Percentiles rank a stretch among this genome's conserved stretches.
Evolutionary conservation across 2,329 filamentous ascomycete genomes (phyloP).

Genomic region (Reticulascus tulasneorum): DNA sequence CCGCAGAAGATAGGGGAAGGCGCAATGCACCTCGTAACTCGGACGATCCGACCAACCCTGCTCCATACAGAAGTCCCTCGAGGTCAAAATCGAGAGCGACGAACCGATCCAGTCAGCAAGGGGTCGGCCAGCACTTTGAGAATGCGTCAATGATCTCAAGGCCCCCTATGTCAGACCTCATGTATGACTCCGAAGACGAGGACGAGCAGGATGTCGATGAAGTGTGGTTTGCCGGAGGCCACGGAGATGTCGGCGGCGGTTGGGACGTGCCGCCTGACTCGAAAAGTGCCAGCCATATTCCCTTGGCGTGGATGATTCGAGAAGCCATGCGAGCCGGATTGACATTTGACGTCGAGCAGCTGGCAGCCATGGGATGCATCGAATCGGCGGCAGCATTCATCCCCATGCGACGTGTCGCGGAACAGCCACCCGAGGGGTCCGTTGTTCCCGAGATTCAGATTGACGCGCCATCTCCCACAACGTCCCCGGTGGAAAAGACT

Average conservation of each 20-base stretch:
- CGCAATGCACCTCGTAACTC: conserved; percentile 1
- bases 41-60: conserved; percentile 26
- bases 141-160: conserved; percentile 8
- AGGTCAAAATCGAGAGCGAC: conserved; percentile 17
- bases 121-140: conserved; percentile 3
- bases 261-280: conserved; percentile 56
- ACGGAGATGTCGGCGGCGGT: conserved; percentile 75
- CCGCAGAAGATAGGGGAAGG: conserved; percentile 8
- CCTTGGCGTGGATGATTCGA: conserved; percentile 66
- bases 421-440: conserved; percentile 7
- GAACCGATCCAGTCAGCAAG: neutral
- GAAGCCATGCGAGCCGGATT: conserved; percentile 61
- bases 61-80: conserved; percentile 38
- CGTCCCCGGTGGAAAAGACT: conserved; percentile 10
- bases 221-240: conserved; percentile 75
- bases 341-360: conserved; percentile 64
- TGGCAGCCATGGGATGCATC: conserved; percentile 62
- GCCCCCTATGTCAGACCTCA: conserved; percentile 20
- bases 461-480: conserved; percentile 12
- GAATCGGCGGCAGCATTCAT: conserved; percentile 20
- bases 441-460: conserved; percentile 28
- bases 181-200: conserved; percentile 42
- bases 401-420: neutral
- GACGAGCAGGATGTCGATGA: conserved; percentile 70
- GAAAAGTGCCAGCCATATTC: conserved; percentile 65